Conservation (phyloP, 1,284 basidiomycete genomes). For the Ganoderma leucocontextum region DNA sequence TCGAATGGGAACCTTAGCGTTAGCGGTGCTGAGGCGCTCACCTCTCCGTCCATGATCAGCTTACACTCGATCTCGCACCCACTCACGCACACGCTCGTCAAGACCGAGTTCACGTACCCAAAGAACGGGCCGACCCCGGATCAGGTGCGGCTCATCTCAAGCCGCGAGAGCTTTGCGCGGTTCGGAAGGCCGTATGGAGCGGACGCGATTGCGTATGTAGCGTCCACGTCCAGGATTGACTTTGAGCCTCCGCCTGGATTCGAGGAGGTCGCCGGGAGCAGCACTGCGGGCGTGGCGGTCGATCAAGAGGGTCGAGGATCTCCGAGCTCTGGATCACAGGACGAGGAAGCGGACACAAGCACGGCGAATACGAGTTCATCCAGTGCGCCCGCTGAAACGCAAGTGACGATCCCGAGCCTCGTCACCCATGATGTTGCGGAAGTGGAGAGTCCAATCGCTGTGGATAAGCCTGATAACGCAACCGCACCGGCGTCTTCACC, state of each 20-base stretch:
- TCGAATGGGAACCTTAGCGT: conserved; percentile 39
- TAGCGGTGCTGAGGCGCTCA: conserved; percentile 34
- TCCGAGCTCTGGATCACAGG: conserved; percentile 11
- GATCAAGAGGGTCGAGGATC: not conserved
- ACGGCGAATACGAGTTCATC: conserved; percentile 1
- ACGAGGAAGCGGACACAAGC: conserved; percentile 3
- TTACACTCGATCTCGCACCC: conserved; percentile 58
- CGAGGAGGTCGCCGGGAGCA: conserved; percentile 38
- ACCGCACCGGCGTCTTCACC: not conserved
- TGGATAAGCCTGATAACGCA: not conserved
- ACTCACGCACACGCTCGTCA: conserved; percentile 56
- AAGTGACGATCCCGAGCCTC: not conserved
- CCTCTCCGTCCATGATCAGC: conserved; percentile 53
- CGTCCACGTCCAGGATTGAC: conserved; percentile 45
- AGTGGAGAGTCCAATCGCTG: conserved; percentile 13
- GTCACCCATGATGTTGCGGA: conserved; percentile 7
- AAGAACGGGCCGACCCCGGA: conserved; percentile 59
- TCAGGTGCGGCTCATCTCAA: conserved; percentile 58
- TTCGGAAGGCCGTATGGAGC: conserved; percentile 62
- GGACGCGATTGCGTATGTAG: conserved; percentile 53
- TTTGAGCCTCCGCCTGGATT: conserved; percentile 49
- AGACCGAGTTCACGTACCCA: conserved; percentile 59
- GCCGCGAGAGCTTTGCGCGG: conserved; percentile 52
- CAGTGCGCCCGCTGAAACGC: not conserved
- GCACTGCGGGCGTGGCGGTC: conserved; percentile 5